A percentile compares a stretch with the other conserved stretches of the same genome.
Evolutionary conservation across 192 early-diverging fungal species (phyloP).

Genomic region (Backusella liffmaniae): DNA sequence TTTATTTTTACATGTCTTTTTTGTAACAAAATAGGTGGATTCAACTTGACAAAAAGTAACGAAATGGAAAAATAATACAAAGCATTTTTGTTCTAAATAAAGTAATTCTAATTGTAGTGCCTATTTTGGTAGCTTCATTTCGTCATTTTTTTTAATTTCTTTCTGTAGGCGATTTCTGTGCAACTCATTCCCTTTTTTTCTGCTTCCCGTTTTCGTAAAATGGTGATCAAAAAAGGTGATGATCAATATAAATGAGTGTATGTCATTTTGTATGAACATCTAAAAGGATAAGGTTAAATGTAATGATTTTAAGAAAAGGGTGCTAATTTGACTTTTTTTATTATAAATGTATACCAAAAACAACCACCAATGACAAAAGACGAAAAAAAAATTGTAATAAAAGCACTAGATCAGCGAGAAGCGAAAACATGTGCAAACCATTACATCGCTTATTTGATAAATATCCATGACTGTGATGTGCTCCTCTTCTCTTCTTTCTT

Average conservation of each 20-base stretch:
- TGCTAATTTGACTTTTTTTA: neutral
- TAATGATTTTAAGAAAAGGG: neutral
- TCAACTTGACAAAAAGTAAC: neutral
- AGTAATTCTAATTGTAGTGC: neutral
- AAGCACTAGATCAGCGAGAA: neutral
- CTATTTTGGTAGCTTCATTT: neutral
- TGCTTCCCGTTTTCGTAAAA: neutral
- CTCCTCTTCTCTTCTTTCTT: neutral
- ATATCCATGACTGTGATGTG: neutral
- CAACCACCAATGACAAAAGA: neutral
- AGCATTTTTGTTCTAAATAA: neutral
- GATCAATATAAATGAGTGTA: no score
- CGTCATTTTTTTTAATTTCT: neutral
- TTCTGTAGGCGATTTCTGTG: neutral
- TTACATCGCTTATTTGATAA: neutral
- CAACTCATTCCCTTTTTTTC: neutral
- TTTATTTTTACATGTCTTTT: conserved; percentile 1
- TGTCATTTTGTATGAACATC: neutral
- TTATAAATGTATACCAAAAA: neutral
- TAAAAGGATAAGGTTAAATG: neutral
- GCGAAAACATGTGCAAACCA: neutral
- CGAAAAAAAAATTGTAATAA: neutral
- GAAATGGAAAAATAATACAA: neutral
- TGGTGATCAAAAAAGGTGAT: neutral
- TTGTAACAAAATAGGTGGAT: conserved; percentile 5